phyloP scores from a whole-genome alignment of 2,329 filamentous ascomycete species.

The Nigrospora sphaerica region DNA sequence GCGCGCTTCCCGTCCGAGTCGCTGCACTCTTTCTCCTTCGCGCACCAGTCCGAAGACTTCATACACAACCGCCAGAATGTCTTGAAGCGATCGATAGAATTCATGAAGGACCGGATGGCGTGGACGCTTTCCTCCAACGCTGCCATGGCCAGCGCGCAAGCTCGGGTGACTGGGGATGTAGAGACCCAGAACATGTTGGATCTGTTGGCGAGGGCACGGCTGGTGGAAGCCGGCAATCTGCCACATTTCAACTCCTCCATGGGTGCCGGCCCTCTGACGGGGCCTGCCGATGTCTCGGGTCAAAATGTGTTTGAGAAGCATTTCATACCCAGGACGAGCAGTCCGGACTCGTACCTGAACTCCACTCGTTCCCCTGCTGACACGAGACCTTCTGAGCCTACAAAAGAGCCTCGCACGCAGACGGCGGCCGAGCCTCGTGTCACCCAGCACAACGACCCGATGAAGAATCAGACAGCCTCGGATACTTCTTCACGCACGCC shows the following conservation, averaged over 20 bases:
- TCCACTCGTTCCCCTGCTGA: slow-evolving; percentile 26
- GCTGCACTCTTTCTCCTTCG: slow-evolving; percentile 95
- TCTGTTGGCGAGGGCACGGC: slow-evolving; percentile 70
- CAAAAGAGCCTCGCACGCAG: background rate
- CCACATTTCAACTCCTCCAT: slow-evolving; percentile 37
- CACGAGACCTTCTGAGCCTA: slow-evolving; percentile 5
- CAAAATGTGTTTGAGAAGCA: slow-evolving; percentile 81
- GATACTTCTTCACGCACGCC: slow-evolving; percentile 45
- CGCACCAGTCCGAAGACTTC: slow-evolving; percentile 87
- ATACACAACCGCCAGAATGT: slow-evolving; percentile 89
- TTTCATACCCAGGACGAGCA: slow-evolving; percentile 54
- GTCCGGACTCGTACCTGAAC: slow-evolving; percentile 37
- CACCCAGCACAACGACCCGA: slow-evolving; percentile 8
- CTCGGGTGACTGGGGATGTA: slow-evolving; percentile 71
- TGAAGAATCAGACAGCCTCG: slow-evolving; percentile 25
- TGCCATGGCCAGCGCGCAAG: slow-evolving; percentile 75
- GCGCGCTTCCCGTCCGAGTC: slow-evolving; percentile 92
- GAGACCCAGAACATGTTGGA: slow-evolving; percentile 91
- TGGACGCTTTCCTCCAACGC: slow-evolving; percentile 67
- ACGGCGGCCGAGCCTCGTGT: background rate
- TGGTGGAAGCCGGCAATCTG: slow-evolving; percentile 63
- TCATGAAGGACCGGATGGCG: slow-evolving; percentile 87
- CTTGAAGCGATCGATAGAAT: slow-evolving; percentile 87
- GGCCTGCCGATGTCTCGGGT: slow-evolving; percentile 65
- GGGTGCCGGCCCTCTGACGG: slow-evolving; percentile 62